These are phyloP conservation scores for Trichoderma breve DNA, from an alignment of 2,329 filamentous ascomycete species.

Conservation along the genomic window DNA sequence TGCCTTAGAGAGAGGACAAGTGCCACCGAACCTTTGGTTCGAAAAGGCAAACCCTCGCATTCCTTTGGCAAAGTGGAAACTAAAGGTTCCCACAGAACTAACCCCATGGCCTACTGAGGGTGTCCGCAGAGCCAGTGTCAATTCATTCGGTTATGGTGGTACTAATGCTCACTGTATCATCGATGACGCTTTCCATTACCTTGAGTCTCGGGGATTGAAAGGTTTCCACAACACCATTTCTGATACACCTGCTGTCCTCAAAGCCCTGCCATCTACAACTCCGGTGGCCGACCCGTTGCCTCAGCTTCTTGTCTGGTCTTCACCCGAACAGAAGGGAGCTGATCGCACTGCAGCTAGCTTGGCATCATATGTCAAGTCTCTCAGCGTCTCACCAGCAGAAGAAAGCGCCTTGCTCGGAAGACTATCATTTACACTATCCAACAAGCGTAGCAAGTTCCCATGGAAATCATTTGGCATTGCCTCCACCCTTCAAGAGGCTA, in stretches of 20 bases:
- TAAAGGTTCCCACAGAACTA: background rate
- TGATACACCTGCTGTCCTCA: background rate
- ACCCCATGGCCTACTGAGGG: background rate
- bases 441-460: background rate
- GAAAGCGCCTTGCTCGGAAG: background rate
- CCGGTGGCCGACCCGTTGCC: background rate
- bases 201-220: background rate
- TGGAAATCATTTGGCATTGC: background rate
- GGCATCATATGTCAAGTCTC: background rate
- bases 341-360: background rate
- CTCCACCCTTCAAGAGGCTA: background rate
- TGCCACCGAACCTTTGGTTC: background rate
- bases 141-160: background rate
- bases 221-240: background rate
- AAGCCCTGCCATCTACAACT: background rate
- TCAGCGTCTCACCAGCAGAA: background rate
- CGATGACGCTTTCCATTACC: background rate
- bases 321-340: background rate
- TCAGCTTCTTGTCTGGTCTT: background rate
- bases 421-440: background rate
- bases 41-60: background rate
- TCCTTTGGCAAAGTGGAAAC: background rate
- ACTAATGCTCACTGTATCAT: background rate
- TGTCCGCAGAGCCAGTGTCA: background rate
- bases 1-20: background rate